A percentile compares a stretch with the other conserved stretches of the same genome.
These are phyloP conservation scores for Pneumocystis murina DNA, from an alignment of 1,139 yeast genomes.

Conservation along the genomic window DNA sequence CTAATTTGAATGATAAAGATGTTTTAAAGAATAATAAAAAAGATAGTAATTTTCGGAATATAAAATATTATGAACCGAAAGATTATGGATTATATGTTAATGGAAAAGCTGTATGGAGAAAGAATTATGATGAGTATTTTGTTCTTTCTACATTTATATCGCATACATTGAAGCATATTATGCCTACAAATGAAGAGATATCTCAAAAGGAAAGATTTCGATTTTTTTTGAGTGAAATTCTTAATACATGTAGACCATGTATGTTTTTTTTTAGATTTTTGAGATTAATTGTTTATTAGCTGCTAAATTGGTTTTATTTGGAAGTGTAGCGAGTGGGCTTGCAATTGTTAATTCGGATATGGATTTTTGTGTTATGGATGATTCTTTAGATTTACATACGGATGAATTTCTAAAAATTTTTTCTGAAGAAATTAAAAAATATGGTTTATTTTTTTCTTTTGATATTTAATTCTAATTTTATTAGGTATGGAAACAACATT, in stretches of 20 bases:
- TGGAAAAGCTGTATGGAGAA: neutral
- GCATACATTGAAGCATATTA: neutral
- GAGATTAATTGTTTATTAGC: neutral
- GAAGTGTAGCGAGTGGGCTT: slow-evolving; percentile 11
- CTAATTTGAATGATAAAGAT: neutral
- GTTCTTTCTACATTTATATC: neutral
- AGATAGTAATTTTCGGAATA: neutral
- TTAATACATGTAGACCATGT: neutral
- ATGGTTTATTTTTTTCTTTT: neutral
- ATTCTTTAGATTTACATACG: neutral
- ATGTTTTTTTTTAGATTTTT: neutral
- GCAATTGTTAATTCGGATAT: slow-evolving; percentile 11
- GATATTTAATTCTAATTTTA: neutral
- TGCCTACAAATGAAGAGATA: neutral
- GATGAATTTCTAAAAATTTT: slow-evolving; percentile 2
- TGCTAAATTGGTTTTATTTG: slow-evolving; percentile 4
- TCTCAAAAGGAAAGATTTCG: neutral
- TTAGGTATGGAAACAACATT: slow-evolving; percentile 8
- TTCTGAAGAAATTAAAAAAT: slow-evolving; percentile 5
- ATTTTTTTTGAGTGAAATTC: neutral
- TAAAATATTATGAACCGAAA: neutral
- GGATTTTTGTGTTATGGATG: slow-evolving; percentile 8
- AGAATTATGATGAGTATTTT: neutral
- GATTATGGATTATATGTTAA: neutral
- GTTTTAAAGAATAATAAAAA: neutral